Evolutionary conservation across 2,329 filamentous ascomycete genomes (phyloP).

Genomic region (Coniochaeta hoffmannii): DNA sequence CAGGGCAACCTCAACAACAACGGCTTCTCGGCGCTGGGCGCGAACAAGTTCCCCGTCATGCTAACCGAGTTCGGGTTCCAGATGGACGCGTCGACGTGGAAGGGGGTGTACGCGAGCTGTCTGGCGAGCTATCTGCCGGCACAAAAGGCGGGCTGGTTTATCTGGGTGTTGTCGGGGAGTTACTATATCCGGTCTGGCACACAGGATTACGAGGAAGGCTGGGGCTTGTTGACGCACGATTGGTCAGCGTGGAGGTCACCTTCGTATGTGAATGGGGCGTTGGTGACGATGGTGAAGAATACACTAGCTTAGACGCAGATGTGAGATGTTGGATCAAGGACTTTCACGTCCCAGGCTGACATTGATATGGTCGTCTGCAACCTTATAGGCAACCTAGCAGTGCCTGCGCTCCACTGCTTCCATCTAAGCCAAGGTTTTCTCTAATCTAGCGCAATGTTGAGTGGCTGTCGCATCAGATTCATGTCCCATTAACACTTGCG

Average conservation of each 20-base stretch:
- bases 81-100: slow-evolving; percentile 38
- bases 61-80: slow-evolving; percentile 49
- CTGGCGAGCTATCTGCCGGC: slow-evolving; percentile 39
- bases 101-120: slow-evolving; percentile 43
- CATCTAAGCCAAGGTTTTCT: no score
- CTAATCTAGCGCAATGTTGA: no score
- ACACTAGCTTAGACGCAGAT: slow-evolving; percentile 15
- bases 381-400: no score
- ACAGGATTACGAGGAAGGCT: slow-evolving; percentile 50
- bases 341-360: no score
- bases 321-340: background rate
- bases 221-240: slow-evolving; percentile 47
- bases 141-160: slow-evolving; percentile 46
- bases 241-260: slow-evolving; percentile 44
- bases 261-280: slow-evolving; percentile 31
- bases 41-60: slow-evolving; percentile 37
- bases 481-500: no score
- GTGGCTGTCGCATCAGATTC: no score
- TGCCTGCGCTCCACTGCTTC: no score
- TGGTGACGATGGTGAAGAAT: slow-evolving; percentile 31
- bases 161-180: slow-evolving; percentile 51
- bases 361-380: no score
- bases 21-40: slow-evolving; percentile 45
- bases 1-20: slow-evolving; percentile 37
- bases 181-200: slow-evolving; percentile 47